Evolutionary conservation across 345 rosid species (phyloP).

Genomic region (Dovyalis caffra): DNA sequence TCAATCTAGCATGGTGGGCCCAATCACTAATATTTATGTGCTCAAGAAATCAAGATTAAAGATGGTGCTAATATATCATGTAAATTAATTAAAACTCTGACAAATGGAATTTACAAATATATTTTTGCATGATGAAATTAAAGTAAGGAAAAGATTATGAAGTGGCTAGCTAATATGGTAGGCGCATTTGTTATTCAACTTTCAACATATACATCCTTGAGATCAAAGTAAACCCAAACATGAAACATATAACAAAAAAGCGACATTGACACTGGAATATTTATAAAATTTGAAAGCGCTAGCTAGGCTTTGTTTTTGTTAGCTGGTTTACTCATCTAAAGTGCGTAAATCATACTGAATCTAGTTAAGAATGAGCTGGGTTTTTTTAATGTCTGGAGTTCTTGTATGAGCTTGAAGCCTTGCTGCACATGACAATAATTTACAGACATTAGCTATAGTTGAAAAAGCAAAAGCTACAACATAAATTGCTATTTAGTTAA

Average conservation of each 20-base stretch:
- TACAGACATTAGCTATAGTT: background rate
- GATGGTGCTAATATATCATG: no score
- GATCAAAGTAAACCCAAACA: background rate
- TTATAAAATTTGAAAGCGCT: background rate
- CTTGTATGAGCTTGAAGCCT: background rate
- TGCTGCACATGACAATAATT: background rate
- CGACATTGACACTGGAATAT: conserved; percentile 1
- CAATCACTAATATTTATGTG: no score
- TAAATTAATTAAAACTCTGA: no score
- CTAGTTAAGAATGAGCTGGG: background rate
- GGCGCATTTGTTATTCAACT: background rate
- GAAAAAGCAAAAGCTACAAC: background rate
- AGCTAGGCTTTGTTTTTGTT: background rate
- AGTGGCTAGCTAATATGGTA: background rate
- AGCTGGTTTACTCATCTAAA: background rate
- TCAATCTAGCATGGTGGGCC: no score
- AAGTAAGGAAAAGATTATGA: background rate
- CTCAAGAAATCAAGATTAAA: no score
- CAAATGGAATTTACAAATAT: no score
- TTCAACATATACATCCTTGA: background rate
- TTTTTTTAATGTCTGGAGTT: background rate
- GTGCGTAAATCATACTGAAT: background rate
- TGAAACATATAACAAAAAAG: background rate
- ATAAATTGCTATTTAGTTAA: background rate
- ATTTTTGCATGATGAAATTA: no score